Conservation (phyloP, 2,329 filamentous ascomycete species). For the Fusarium napiforme region DNA sequence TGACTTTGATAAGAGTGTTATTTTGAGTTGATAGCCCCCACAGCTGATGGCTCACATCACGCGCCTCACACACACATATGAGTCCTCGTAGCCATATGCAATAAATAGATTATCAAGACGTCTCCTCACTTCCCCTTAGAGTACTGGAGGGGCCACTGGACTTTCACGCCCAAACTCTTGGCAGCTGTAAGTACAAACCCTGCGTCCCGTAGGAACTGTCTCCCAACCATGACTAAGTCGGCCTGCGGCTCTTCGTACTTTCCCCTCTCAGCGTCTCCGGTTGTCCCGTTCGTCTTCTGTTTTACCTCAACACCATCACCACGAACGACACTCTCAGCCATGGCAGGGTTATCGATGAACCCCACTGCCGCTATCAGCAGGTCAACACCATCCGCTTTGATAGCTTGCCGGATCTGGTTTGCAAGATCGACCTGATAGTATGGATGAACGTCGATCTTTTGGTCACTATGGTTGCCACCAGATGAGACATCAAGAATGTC, state of each 20-base stretch:
- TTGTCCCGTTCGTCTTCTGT: rapidly evolving
- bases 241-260: conserved; percentile 56
- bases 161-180: conserved; percentile 74
- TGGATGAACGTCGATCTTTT: conserved; percentile 68
- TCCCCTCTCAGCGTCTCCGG: conserved; percentile 52
- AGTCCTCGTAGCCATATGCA: no score
- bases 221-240: conserved; percentile 77
- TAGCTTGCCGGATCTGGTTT: conserved; percentile 73
- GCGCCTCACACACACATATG: no score
- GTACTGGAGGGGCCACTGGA: conserved; percentile 78
- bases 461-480: conserved; percentile 73
- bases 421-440: conserved; percentile 82
- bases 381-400: conserved; percentile 58
- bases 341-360: conserved; percentile 73
- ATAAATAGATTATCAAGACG: no score
- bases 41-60: no score
- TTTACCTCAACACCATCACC: rapidly evolving
- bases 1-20: no score
- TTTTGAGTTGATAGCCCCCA: no score
- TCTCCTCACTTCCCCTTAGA: rapidly evolving
- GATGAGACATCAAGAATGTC: conserved; percentile 86
- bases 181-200: conserved; percentile 79
- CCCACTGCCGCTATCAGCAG: conserved; percentile 81
- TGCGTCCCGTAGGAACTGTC: conserved; percentile 84
- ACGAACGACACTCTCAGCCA: conserved; percentile 59